These are phyloP conservation scores for Phytophthora agathidicida DNA, from an alignment of 352 stramenopile genomes.

Conservation along the genomic window DNA sequence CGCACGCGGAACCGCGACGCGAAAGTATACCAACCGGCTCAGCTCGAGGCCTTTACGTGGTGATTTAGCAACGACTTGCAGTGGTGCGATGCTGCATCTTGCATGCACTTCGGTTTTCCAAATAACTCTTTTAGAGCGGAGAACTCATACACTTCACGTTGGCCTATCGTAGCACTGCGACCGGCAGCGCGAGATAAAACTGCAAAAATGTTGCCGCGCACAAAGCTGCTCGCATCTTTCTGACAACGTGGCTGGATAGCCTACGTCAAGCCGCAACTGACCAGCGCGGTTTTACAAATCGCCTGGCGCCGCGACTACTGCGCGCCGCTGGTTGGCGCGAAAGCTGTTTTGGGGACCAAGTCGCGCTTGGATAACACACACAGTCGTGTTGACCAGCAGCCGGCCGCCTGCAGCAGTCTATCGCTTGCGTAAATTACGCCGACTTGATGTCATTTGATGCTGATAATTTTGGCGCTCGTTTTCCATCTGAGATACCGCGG, in stretches of 20 bases:
- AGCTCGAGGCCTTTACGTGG: slow-evolving; percentile 12
- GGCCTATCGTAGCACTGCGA: slow-evolving; percentile 14
- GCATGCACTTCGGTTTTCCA: background rate
- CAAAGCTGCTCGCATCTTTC: slow-evolving; percentile 17
- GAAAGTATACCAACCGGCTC: slow-evolving; percentile 12
- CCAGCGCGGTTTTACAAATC: slow-evolving; percentile 12
- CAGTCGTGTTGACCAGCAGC: slow-evolving; percentile 13
- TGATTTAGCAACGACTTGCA: background rate
- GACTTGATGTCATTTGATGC: no score
- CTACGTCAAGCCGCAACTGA: slow-evolving; percentile 15
- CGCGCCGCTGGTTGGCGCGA: slow-evolving; percentile 10
- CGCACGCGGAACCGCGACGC: slow-evolving; percentile 8
- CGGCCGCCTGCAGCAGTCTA: background rate
- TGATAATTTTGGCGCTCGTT: slow-evolving; percentile 32
- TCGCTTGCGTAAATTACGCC: slow-evolving; percentile 35
- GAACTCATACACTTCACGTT: slow-evolving; percentile 21
- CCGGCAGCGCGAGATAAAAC: slow-evolving; percentile 15
- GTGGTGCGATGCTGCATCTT: slow-evolving; percentile 14
- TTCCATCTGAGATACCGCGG: slow-evolving; percentile 31
- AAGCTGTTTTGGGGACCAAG: slow-evolving; percentile 30
- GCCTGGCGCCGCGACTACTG: slow-evolving; percentile 20
- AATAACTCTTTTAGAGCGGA: slow-evolving; percentile 22
- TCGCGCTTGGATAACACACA: background rate
- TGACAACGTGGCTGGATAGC: slow-evolving; percentile 22
- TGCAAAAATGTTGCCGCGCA: slow-evolving; percentile 8